Percentiles rank a stretch among this genome's conserved stretches.
These are phyloP conservation scores for Elasticomyces elasticus DNA, from an alignment of 495 filamentous ascomycete species.

Conservation along the genomic window DNA sequence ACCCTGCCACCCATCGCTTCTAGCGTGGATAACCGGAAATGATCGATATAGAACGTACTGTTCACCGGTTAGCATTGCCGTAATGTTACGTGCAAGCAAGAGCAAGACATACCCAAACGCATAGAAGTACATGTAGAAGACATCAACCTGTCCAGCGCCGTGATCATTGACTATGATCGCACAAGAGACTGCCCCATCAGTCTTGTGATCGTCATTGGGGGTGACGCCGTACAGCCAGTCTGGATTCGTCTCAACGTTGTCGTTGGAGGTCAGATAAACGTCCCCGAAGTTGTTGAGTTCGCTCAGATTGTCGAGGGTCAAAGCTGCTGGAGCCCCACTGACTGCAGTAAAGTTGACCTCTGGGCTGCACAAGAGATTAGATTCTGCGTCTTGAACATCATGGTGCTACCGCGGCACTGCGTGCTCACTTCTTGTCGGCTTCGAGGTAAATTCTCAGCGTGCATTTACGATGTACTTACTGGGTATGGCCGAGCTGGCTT, in stretches of 20 bases:
- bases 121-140: constrained; percentile 63
- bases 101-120: constrained; percentile 39
- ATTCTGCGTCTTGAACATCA: too few relatives aligned
- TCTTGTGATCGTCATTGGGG: constrained; percentile 42
- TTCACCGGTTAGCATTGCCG: too few relatives aligned
- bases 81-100: too few relatives aligned
- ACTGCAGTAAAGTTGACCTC: constrained; percentile 43
- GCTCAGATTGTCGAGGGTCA: constrained; percentile 49
- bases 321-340: constrained; percentile 32
- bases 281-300: constrained; percentile 19
- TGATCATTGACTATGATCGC: constrained; percentile 49
- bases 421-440: not conserved
- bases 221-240: constrained; percentile 40
- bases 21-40: too few relatives aligned
- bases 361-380: too few relatives aligned
- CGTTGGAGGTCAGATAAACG: constrained; percentile 52
- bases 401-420: too few relatives aligned
- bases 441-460: not conserved
- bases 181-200: constrained; percentile 37
- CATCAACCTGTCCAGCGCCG: constrained; percentile 46
- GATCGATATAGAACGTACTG: too few relatives aligned
- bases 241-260: constrained; percentile 44
- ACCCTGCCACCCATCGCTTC: too few relatives aligned
- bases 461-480: constrained; percentile 25
- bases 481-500: constrained; percentile 45